Percentiles rank a stretch among this genome's conserved stretches.
phyloP scores from a whole-genome alignment of 495 filamentous ascomycete genomes.

The Astrothelium macrocarpum region DNA sequence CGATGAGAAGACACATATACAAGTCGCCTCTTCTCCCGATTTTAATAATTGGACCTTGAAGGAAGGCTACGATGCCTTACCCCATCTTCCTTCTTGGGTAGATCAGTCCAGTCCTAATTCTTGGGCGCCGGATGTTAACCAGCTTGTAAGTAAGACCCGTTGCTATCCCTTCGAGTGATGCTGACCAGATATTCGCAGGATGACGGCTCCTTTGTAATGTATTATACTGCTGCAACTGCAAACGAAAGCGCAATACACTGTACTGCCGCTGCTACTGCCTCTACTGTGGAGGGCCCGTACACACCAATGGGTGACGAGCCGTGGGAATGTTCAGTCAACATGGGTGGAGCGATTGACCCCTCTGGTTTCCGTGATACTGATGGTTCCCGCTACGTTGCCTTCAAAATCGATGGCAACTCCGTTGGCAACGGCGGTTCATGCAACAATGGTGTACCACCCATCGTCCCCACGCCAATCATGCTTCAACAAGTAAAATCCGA shows the following conservation, averaged over 20 bases:
- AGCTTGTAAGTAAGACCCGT: constrained; percentile 9
- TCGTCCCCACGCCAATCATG: constrained; percentile 48
- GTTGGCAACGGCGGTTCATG: constrained; percentile 49
- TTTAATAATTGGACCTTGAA: constrained; percentile 17
- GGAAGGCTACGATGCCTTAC: constrained; percentile 17
- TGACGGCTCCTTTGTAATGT: constrained; percentile 47
- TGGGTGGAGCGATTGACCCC: constrained; percentile 52
- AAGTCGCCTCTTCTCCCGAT: constrained; percentile 9
- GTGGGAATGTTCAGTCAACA: constrained; percentile 41
- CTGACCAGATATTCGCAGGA: constrained; percentile 19
- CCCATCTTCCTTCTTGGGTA: constrained; percentile 16
- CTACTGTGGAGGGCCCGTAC: constrained; percentile 43
- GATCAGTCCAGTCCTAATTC: constrained; percentile 12
- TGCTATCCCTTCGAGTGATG: neutral
- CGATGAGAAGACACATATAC: neutral
- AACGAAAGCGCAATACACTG: constrained; percentile 39
- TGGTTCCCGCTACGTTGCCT: constrained; percentile 47
- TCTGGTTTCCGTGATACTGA: constrained; percentile 44
- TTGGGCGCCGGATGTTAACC: constrained; percentile 20
- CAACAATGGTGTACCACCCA: constrained; percentile 42
- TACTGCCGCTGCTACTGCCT: constrained; percentile 43
- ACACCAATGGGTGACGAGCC: constrained; percentile 33
- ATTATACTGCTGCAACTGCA: constrained; percentile 43
- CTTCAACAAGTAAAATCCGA: constrained; percentile 47
- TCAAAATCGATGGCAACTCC: constrained; percentile 55